Conservation (phyloP, 148 eudicot species). For the Rhododendron mucronatum region DNA sequence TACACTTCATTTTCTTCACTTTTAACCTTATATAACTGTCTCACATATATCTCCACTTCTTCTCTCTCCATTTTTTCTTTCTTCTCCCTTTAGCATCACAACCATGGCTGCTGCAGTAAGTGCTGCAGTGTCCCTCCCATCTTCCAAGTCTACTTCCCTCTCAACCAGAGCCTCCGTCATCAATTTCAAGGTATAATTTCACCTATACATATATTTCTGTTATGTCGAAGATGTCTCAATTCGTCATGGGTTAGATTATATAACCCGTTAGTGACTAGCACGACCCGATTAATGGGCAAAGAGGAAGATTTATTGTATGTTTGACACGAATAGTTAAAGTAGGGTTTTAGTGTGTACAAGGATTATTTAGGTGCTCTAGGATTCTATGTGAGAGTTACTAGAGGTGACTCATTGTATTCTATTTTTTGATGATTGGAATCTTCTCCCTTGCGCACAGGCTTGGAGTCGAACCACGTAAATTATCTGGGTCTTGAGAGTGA, state of each 20-base stretch:
- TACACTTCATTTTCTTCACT: neutral
- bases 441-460: neutral
- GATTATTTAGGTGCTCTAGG: neutral
- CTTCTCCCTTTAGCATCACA: slow-evolving; percentile 8
- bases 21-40: neutral
- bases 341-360: neutral
- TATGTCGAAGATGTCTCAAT: neutral
- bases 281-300: neutral
- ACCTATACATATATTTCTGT: neutral
- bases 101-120: slow-evolving; percentile 92
- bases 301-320: neutral
- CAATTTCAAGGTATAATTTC: slow-evolving; percentile 52
- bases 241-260: neutral
- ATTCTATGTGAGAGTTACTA: neutral
- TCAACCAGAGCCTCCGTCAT: slow-evolving; percentile 49
- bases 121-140: slow-evolving; percentile 78
- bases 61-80: neutral
- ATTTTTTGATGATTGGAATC: neutral
- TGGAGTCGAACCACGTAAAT: neutral
- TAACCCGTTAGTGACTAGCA: neutral
- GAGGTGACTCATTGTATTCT: neutral
- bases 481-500: neutral
- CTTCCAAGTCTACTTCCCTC: slow-evolving; percentile 61
- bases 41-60: neutral
- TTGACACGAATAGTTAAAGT: neutral